Base-by-base conservation (phyloP, 2,329 filamentous ascomycete species). In the Mollisiaceae sp. region DNA sequence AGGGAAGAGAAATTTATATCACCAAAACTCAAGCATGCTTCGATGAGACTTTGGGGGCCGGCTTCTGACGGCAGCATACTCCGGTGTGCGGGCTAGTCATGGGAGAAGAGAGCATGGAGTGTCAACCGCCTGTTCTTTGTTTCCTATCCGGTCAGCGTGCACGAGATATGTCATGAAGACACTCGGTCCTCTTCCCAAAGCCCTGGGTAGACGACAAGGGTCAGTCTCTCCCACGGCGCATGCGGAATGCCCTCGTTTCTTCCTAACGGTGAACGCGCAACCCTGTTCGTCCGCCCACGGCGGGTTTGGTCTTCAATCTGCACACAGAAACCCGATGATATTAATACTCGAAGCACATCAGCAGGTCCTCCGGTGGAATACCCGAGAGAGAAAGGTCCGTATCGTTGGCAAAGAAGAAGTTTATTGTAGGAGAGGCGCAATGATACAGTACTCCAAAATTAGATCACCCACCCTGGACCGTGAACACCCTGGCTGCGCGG, bases 261-360 rank as follows among this genome's bases (percentile, higher is more conserved):
- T 20, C n/a, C 15, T 8, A 47, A 18, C 45, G 8, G 45, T 15
- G 15, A 12, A 15, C 15, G 41, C n/a, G 14, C 15, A 6, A 43
- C 41, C 15, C 41, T 20, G 45, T 27, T 50, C 20, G n/a, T 50
- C 20, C 45, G n/a, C 22, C 5, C 45, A 20, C 45, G 22, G n/a
- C 2, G 20, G 8, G 45, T 50, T 50, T 50, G n/a, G 20, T 50
- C 45, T 50, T 24, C 20, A 11, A 12, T 50, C 45, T 50, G 45
- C 45, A 50, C 20, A n/a, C 45, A 50, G 20, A 27, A 4, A 22
- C 22, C n/a, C 45, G 20, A 50, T 9, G n/a, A 27, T 50, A 50
- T 50, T 50, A 50, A 50, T 24, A 50, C 45, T 50, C 45, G n/a
- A 50, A 27, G n/a, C n/a, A 24, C 45, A 50, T 24, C 45, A 50